phyloP scores from a whole-genome alignment of 2,329 filamentous ascomycete genomes.

The Geosmithia flava region DNA sequence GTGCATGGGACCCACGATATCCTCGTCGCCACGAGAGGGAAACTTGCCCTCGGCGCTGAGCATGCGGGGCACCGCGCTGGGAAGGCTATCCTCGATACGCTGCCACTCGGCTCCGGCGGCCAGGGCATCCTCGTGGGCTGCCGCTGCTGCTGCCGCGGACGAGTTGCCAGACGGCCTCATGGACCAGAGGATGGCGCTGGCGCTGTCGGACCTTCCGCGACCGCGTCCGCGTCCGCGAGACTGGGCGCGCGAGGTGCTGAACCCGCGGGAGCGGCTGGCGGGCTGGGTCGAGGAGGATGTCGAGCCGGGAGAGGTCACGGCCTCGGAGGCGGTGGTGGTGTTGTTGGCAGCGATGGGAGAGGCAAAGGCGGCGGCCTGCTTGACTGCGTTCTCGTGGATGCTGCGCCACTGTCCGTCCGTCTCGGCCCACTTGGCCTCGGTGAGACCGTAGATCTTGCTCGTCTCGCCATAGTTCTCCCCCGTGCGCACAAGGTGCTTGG shows the following conservation, averaged over 20 bases:
- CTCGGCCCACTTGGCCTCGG: slow-evolving; percentile 78
- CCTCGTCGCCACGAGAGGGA: slow-evolving; percentile 74
- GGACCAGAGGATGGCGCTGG: background rate
- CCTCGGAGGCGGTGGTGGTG: background rate
- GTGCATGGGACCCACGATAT: slow-evolving; percentile 89
- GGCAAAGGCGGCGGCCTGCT: slow-evolving; percentile 30
- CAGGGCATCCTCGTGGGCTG: slow-evolving; percentile 17
- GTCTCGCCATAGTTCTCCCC: slow-evolving; percentile 85
- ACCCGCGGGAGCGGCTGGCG: background rate
- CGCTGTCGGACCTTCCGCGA: slow-evolving; percentile 16
- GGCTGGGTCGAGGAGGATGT: background rate
- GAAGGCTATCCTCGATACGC: slow-evolving; percentile 38
- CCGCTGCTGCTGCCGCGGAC: slow-evolving; percentile 25
- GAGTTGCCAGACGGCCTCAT: background rate
- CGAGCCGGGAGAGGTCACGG: slow-evolving; percentile 3
- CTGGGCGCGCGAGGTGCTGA: slow-evolving; percentile 10
- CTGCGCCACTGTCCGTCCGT: slow-evolving; percentile 64
- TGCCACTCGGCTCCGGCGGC: slow-evolving; percentile 30
- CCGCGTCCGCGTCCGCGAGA: slow-evolving; percentile 26
- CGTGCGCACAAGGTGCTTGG: slow-evolving; percentile 76
- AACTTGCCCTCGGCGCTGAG: slow-evolving; percentile 72
- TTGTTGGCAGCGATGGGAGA: background rate
- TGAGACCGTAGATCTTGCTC: slow-evolving; percentile 77
- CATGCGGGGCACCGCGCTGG: slow-evolving; percentile 56
- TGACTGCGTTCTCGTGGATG: slow-evolving; percentile 45